A percentile compares a stretch with the other conserved stretches of the same genome.
These are phyloP conservation scores for Saccharomyces hybrid DNA, from an alignment of 1,139 yeast species.

Conservation along the genomic window DNA sequence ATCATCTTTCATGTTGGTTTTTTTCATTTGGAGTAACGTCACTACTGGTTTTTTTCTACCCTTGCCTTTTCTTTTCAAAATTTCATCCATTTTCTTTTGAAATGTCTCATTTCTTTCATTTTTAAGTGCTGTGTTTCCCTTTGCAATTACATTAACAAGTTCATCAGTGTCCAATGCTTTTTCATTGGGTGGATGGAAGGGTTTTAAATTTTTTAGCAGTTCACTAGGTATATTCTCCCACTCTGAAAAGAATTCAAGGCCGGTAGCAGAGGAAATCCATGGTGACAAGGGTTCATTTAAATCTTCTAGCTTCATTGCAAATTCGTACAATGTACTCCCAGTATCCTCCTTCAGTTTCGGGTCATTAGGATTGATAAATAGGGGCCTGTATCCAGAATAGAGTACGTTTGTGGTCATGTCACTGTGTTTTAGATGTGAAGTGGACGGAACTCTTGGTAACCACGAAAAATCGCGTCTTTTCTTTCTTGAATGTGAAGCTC, in stretches of 20 bases:
- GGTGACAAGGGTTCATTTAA: slow-evolving; percentile 20
- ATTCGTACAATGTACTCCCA: slow-evolving; percentile 22
- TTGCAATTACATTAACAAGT: neutral
- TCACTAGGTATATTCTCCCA: slow-evolving; percentile 32
- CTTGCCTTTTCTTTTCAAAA: slow-evolving; percentile 7
- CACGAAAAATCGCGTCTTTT: slow-evolving; percentile 21
- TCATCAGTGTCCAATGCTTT: neutral
- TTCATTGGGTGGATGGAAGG: slow-evolving; percentile 16
- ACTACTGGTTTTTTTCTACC: slow-evolving; percentile 8
- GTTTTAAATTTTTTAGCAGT: slow-evolving; percentile 22
- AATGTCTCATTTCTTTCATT: slow-evolving; percentile 2
- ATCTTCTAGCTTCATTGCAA: slow-evolving; percentile 28
- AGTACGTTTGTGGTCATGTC: slow-evolving; percentile 22
- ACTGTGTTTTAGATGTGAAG: slow-evolving; percentile 18
- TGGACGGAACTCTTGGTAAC: slow-evolving; percentile 27
- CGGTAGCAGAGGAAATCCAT: slow-evolving; percentile 30
- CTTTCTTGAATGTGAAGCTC: slow-evolving; percentile 2
- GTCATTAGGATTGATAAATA: slow-evolving; percentile 16
- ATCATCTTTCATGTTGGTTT: slow-evolving; percentile 6
- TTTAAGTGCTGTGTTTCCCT: neutral
- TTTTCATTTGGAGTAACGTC: slow-evolving; percentile 15
- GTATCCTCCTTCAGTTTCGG: slow-evolving; percentile 6
- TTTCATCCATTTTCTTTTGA: slow-evolving; percentile 8
- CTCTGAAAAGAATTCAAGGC: slow-evolving; percentile 27
- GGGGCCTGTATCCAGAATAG: slow-evolving; percentile 30